A percentile compares a stretch with the other conserved stretches of the same genome.
These are phyloP conservation scores for Ustilago xerochloae DNA, from an alignment of 1,284 basidiomycete genomes.

Conservation along the genomic window DNA sequence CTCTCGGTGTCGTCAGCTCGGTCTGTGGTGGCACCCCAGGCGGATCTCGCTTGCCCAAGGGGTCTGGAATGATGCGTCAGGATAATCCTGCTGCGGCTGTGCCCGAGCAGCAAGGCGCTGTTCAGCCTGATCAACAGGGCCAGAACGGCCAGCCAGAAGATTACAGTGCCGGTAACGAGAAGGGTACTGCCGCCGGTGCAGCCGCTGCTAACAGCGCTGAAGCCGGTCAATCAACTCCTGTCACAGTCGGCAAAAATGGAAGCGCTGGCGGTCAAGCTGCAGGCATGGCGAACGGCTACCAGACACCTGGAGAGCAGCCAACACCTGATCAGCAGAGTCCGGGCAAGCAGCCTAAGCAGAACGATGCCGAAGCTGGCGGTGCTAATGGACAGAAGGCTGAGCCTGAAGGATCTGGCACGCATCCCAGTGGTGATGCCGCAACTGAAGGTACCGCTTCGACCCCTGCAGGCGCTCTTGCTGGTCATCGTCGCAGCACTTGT, in stretches of 20 bases:
- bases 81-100: conserved; percentile 11
- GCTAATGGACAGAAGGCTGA: not conserved
- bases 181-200: not conserved
- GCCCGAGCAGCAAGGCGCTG: not conserved
- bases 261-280: not conserved
- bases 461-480: not conserved
- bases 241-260: not conserved
- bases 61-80: conserved; percentile 15
- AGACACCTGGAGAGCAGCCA: not conserved
- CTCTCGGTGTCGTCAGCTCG: conserved; percentile 31
- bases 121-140: not conserved
- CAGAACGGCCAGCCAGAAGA: not conserved
- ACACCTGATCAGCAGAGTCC: not conserved
- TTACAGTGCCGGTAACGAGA: not conserved
- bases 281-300: not conserved
- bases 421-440: not conserved
- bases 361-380: not conserved
- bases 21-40: conserved; percentile 28
- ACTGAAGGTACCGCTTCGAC: not conserved
- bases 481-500: conserved; percentile 8
- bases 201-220: not conserved
- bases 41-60: conserved; percentile 17
- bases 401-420: not conserved
- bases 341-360: too few relatives aligned
- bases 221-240: not conserved